A percentile compares a stretch with the other conserved stretches of the same genome.
Conservation (phyloP, 2,329 filamentous ascomycete genomes). For the Ambrosiella cleistominuta region DNA sequence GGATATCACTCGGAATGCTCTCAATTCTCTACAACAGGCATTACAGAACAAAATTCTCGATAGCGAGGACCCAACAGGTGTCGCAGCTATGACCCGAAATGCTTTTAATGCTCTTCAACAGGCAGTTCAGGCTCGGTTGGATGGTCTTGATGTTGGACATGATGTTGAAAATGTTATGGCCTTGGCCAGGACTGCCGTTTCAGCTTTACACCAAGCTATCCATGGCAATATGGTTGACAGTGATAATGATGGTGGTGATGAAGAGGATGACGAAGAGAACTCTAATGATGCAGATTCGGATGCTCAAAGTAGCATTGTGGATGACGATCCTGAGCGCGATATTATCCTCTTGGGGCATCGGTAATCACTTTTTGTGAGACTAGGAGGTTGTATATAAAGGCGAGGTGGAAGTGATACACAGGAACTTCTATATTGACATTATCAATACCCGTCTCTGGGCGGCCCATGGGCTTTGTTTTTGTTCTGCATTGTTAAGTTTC, state of each 20-base stretch:
- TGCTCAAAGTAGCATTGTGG: conserved; percentile 25
- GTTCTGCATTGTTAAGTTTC: background rate
- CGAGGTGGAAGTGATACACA: background rate
- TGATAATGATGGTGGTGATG: conserved; percentile 19
- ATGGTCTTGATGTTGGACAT: conserved; percentile 23
- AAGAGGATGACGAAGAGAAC: background rate
- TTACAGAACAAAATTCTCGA: conserved; percentile 11
- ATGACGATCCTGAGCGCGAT: conserved; percentile 31
- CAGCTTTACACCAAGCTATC: conserved; percentile 10
- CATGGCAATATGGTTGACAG: conserved; percentile 19
- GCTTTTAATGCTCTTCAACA: conserved; percentile 10
- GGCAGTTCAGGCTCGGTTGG: conserved; percentile 15
- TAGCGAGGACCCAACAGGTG: conserved; percentile 6
- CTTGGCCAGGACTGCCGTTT: conserved; percentile 5
- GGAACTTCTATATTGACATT: conserved; percentile 1
- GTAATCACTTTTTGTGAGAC: conserved; percentile 16
- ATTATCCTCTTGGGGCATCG: conserved; percentile 34
- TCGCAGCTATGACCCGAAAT: conserved; percentile 10
- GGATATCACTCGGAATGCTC: conserved; percentile 9
- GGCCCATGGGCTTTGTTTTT: background rate
- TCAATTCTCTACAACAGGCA: conserved; percentile 8
- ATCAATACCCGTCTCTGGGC: background rate
- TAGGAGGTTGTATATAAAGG: background rate
- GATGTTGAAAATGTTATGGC: conserved; percentile 25
- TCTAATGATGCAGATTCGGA: conserved; percentile 23